phyloP scores from a whole-genome alignment of 1,284 basidiomycete species.

The Fomitopsis pinicola region DNA sequence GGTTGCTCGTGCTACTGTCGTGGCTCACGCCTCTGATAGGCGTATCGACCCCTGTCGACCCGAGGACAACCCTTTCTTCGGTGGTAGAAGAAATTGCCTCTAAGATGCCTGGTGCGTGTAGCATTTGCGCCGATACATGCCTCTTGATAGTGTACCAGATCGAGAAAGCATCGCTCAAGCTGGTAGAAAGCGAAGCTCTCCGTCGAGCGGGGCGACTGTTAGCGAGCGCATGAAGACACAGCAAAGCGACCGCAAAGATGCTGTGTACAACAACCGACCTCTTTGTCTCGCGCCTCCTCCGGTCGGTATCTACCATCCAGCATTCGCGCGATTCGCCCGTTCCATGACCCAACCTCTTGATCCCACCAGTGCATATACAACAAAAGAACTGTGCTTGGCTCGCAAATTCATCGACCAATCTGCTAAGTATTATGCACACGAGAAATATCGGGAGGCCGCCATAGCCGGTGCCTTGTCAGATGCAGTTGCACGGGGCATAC shows the following conservation, averaged over 20 bases:
- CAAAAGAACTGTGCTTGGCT: background rate
- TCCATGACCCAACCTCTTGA: background rate
- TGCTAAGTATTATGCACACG: background rate
- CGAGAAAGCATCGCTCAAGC: too few species aligned
- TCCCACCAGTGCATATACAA: background rate
- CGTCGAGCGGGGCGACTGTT: too few species aligned
- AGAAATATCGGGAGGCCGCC: background rate
- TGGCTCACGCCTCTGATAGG: too few species aligned
- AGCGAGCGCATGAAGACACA: too few species aligned
- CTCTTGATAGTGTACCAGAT: too few species aligned
- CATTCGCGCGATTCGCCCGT: conserved; percentile 8
- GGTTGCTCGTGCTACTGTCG: too few species aligned
- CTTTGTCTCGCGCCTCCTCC: conserved; percentile 2
- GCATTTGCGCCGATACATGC: too few species aligned
- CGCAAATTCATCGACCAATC: background rate
- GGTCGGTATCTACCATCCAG: conserved; percentile 11
- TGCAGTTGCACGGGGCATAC: background rate
- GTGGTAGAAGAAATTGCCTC: too few species aligned
- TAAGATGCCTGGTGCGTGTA: too few species aligned
- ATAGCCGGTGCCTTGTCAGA: background rate
- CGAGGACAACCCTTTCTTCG: too few species aligned
- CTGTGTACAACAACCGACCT: conserved; percentile 8
- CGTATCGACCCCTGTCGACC: too few species aligned
- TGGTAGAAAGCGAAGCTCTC: too few species aligned
- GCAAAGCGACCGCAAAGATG: background rate